Conservation (phyloP, 345 rosid genomes). For the Gynandropsis gynandra region DNA sequence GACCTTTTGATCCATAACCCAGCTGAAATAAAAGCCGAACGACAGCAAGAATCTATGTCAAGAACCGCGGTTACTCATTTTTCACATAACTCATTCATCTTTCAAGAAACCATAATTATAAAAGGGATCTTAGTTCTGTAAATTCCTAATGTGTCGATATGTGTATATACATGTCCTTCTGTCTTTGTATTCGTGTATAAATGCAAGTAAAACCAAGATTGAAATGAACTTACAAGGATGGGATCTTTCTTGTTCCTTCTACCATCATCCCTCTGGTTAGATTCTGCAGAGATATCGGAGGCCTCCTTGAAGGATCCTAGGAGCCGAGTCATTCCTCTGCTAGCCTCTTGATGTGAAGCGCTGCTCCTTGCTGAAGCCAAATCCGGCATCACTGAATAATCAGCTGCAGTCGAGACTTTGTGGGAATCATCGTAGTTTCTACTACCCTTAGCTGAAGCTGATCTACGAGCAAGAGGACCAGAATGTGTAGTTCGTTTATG, state of each 20-base stretch:
- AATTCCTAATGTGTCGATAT: too few relatives aligned
- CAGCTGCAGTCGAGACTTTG: constrained; percentile 47
- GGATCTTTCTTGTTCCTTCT: constrained; percentile 60
- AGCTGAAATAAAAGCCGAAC: constrained; percentile 34
- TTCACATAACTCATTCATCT: too few relatives aligned
- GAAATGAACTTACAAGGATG: constrained; percentile 48
- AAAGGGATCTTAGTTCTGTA: too few relatives aligned
- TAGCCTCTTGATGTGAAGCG: constrained; percentile 45
- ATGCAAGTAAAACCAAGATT: too few relatives aligned
- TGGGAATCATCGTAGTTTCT: constrained; percentile 60
- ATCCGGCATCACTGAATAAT: constrained; percentile 48
- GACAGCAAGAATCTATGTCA: constrained; percentile 6
- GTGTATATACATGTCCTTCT: too few relatives aligned
- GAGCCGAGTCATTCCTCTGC: constrained; percentile 62
- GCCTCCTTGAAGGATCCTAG: constrained; percentile 91
- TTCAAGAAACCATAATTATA: too few relatives aligned
- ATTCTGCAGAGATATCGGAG: constrained; percentile 47
- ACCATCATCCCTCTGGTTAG: constrained; percentile 62
- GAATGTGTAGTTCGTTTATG: constrained; percentile 89
- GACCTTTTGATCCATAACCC: constrained; percentile 88
- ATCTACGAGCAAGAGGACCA: constrained; percentile 75
- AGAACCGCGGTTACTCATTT: not conserved
- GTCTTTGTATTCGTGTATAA: too few relatives aligned
- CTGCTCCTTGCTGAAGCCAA: constrained; percentile 53
- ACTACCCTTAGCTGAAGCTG: constrained; percentile 67